These are phyloP conservation scores for Xylaria sp. DNA, from an alignment of 2,329 filamentous ascomycete species.

Conservation along the genomic window DNA sequence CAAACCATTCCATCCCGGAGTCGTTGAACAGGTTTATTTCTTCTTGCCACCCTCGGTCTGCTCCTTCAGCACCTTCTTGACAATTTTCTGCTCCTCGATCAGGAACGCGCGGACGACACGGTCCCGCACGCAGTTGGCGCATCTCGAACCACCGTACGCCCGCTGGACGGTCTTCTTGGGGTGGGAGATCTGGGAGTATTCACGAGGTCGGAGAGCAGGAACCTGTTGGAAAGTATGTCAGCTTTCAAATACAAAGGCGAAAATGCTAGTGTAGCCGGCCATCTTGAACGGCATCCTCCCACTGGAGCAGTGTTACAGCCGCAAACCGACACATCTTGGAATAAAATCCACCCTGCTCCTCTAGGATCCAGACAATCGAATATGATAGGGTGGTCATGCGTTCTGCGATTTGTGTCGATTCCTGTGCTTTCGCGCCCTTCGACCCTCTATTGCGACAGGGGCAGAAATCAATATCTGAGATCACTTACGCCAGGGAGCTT, in stretches of 20 bases:
- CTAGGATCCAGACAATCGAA: neutral
- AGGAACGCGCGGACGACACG: slow-evolving; percentile 97
- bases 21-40: slow-evolving; percentile 59
- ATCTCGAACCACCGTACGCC: slow-evolving; percentile 97
- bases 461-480: neutral
- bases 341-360: neutral
- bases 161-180: slow-evolving; percentile 99
- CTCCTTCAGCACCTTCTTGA: slow-evolving; percentile 99
- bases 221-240: slow-evolving; percentile 58
- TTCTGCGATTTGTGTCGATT: neutral
- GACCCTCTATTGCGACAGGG: neutral
- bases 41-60: slow-evolving; percentile 75
- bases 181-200: slow-evolving; percentile 96
- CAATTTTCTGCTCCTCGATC: slow-evolving; percentile 99
- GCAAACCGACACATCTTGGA: neutral
- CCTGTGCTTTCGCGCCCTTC: neutral
- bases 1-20: slow-evolving; percentile 37
- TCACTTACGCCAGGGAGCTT: slow-evolving; percentile 96
- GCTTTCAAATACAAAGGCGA: slow-evolving; percentile 7
- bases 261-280: neutral
- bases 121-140: slow-evolving; percentile 98
- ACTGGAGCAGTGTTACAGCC: neutral
- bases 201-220: slow-evolving; percentile 95
- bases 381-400: neutral
- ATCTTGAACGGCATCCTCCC: neutral